Evolutionary conservation across 2,329 filamentous ascomycete species (phyloP).

Genomic region (Elsinoe ampelina): DNA sequence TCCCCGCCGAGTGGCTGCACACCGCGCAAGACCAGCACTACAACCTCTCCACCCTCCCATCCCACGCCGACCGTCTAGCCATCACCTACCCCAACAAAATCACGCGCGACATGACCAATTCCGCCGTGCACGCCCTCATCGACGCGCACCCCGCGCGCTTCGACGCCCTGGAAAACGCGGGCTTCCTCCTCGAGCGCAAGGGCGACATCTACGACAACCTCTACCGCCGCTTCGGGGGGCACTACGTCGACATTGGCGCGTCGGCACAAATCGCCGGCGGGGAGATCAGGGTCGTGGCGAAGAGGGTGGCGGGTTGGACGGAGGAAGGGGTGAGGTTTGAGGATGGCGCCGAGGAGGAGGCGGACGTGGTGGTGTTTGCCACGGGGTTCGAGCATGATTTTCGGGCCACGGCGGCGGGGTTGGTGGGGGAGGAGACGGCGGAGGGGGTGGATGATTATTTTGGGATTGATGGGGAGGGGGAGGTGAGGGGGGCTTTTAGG

Average conservation of each 20-base stretch:
- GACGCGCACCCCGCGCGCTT: slow-evolving; percentile 30
- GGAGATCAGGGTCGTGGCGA: slow-evolving; percentile 38
- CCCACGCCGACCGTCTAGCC: slow-evolving; percentile 19
- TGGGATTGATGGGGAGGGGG: slow-evolving; percentile 39
- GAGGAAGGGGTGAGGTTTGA: slow-evolving; percentile 34
- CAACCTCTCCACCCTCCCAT: slow-evolving; percentile 16
- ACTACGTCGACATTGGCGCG: slow-evolving; percentile 41
- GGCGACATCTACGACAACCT: slow-evolving; percentile 31
- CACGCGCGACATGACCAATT: slow-evolving; percentile 26
- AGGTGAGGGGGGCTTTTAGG: slow-evolving; percentile 36
- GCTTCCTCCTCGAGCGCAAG: slow-evolving; percentile 35
- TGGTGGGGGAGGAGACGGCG: slow-evolving; percentile 35
- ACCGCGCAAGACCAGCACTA: slow-evolving; percentile 17
- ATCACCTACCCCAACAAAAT: slow-evolving; percentile 25
- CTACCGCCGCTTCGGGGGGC: slow-evolving; percentile 36
- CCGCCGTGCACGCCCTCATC: slow-evolving; percentile 22
- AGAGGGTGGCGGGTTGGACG: slow-evolving; percentile 29
- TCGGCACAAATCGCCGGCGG: slow-evolving; percentile 35
- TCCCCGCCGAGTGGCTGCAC: slow-evolving; percentile 25
- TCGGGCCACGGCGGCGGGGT: slow-evolving; percentile 28
- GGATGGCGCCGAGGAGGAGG: slow-evolving; percentile 35
- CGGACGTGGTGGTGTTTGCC: slow-evolving; percentile 39
- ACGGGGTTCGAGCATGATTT: slow-evolving; percentile 40
- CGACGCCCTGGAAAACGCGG: slow-evolving; percentile 33
- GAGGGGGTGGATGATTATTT: slow-evolving; percentile 36